These are phyloP conservation scores for Cladobotryum mycophilum DNA, from an alignment of 2,329 filamentous ascomycete genomes.

Conservation along the genomic window DNA sequence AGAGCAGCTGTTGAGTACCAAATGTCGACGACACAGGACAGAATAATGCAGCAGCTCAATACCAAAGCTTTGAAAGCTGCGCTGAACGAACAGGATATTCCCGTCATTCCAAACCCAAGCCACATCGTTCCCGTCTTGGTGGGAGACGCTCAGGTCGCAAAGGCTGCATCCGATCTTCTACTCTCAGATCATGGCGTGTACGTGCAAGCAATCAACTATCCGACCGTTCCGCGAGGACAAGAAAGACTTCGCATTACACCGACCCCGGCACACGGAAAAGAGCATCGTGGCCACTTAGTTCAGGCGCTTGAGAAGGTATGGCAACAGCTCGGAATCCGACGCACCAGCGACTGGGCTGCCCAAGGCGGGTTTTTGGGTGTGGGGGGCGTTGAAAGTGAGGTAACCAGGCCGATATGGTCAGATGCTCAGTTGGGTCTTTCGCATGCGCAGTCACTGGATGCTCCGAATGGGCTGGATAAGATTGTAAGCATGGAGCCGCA, in stretches of 20 bases:
- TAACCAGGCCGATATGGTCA: constrained; percentile 74
- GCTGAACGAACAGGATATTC: constrained; percentile 73
- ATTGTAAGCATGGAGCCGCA: too few species aligned
- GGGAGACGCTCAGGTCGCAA: constrained; percentile 87
- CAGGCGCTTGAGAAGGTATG: constrained; percentile 81
- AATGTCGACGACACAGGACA: constrained; percentile 75
- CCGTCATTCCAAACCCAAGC: constrained; percentile 94
- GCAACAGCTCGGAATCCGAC: constrained; percentile 81
- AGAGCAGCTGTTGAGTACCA: constrained; percentile 91
- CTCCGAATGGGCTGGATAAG: too few species aligned
- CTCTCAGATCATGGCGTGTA: constrained; percentile 89
- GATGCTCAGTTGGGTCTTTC: constrained; percentile 77
- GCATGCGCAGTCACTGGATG: background rate
- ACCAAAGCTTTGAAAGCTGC: constrained; percentile 89
- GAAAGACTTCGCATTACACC: constrained; percentile 94
- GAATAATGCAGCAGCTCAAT: constrained; percentile 89
- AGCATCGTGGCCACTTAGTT: constrained; percentile 81
- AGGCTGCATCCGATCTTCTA: constrained; percentile 85
- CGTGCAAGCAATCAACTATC: constrained; percentile 98
- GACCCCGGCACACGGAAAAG: constrained; percentile 82
- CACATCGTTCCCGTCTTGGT: constrained; percentile 94
- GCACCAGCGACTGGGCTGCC: constrained; percentile 84
- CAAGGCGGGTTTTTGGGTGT: constrained; percentile 94
- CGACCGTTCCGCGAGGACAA: constrained; percentile 92
- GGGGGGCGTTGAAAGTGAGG: constrained; percentile 57